Conservation (phyloP, 345 rosid genomes). For the Populus ilicifolia region DNA sequence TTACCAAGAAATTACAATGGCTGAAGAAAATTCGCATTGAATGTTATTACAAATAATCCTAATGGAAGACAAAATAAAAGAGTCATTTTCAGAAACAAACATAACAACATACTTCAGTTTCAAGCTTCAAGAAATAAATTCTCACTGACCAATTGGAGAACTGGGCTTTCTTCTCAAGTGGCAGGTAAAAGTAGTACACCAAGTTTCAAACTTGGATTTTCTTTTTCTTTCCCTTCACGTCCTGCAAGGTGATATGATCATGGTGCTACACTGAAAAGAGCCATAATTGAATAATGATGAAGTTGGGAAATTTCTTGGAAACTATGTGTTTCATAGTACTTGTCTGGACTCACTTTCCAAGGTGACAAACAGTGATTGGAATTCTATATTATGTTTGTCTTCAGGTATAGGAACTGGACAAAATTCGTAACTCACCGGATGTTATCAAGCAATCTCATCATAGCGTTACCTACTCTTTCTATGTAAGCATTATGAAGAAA, state of each 20-base stretch:
- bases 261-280: neutral
- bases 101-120: neutral
- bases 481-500: neutral
- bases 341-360: neutral
- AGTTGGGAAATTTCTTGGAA: conserved; percentile 13
- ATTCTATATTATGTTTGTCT: neutral
- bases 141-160: neutral
- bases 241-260: neutral
- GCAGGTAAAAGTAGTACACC: neutral
- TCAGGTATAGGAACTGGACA: neutral
- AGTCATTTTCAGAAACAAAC: neutral
- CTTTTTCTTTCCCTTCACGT: neutral
- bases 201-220: neutral
- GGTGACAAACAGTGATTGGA: neutral
- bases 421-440: neutral
- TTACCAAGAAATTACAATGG: neutral
- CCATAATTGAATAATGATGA: neutral
- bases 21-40: neutral
- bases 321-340: neutral
- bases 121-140: neutral
- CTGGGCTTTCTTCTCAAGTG: neutral
- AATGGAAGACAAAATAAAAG: neutral
- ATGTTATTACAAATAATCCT: neutral
- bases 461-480: neutral
- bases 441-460: neutral